Evolutionary conservation across 1,284 basidiomycete genomes (phyloP).

Genomic region (Apiotrichum sp.): DNA sequence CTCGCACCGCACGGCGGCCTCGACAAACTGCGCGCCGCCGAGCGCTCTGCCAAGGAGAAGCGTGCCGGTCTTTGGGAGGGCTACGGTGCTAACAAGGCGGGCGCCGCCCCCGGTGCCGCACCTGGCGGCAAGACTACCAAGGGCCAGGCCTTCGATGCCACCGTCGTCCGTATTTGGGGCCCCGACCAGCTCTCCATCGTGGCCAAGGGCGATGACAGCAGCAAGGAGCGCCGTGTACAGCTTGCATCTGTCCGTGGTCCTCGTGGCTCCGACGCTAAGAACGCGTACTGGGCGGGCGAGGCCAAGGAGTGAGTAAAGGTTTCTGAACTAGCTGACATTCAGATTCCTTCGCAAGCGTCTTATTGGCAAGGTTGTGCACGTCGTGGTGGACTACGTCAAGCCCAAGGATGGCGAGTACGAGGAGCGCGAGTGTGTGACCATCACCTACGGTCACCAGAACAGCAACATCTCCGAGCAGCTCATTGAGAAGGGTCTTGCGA

Average conservation of each 20-base stretch:
- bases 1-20: conserved; percentile 72
- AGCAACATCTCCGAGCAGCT: conserved; percentile 85
- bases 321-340: background rate
- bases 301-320: conserved; percentile 59
- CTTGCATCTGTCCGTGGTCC: conserved; percentile 84
- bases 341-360: conserved; percentile 81
- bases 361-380: conserved; percentile 80
- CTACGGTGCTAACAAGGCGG: conserved; percentile 47
- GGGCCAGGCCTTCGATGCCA: conserved; percentile 65
- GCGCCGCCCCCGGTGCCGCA: conserved; percentile 20
- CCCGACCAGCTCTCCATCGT: conserved; percentile 82
- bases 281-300: conserved; percentile 83
- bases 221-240: conserved; percentile 76
- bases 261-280: conserved; percentile 77
- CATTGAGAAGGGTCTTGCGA: conserved; percentile 85
- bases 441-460: conserved; percentile 73
- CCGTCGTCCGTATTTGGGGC: conserved; percentile 82
- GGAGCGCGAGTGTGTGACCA: conserved; percentile 81
- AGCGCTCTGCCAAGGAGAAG: conserved; percentile 77
- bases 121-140: conserved; percentile 43
- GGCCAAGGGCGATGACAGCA: conserved; percentile 57
- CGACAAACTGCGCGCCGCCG: conserved; percentile 77
- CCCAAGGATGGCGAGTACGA: conserved; percentile 91
- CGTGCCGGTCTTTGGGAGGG: conserved; percentile 71
- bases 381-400: conserved; percentile 79